Evolutionary conservation across 176 grass and related monocot species (phyloP), one percentile per base, ranked within the genome.

Genomic region (Chloris gayana): DNA sequence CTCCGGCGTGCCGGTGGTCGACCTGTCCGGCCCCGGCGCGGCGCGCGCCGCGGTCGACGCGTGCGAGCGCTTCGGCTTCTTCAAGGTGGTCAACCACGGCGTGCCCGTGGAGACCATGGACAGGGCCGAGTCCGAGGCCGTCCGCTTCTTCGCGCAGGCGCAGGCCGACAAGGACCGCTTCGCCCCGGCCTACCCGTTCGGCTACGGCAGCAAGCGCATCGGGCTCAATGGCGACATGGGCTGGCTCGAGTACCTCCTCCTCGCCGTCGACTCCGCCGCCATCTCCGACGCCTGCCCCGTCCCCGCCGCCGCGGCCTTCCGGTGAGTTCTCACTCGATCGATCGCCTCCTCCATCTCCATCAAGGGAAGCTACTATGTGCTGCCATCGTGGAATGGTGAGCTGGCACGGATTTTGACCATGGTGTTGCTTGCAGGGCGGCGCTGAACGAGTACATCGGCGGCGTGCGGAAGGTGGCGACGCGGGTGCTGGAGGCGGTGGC

Each of bases 161-260:
- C 88, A 86, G 76, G 38, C 15, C 1, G 93, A 93, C 13, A 99
- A 99, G 91, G 91, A 93, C 35, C 78, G 72, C 18, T 73, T 64
- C 0, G 91, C 85, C 0, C 88, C 87, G 5, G 74, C 82, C 3
- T 89, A 86, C 81, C 97, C 97, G 61, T 93, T 93, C 45, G 97
- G 97, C 0, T 99, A 99, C 56, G 93, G 97, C 47, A 96, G 76
- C 75, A 99, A 93, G 91, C 81, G 69, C 8, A 99, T 99, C 33
- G 97, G 97, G 1, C 75, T 83, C 53, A 99, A 93, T 82, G 97
- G 97, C 62, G 97, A 99, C 83, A 74, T 92, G 49, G 97, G 97
- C 0, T 92, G 89, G 91, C 81, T 99, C 78, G 97, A 99, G 91
- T 99, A 99, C 89, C 88, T 99, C 39, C 93, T 99, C 80, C 83